Evolutionary conservation across 352 stramenopile species (phyloP).

Genomic region (Phytophthora aleatoria): DNA sequence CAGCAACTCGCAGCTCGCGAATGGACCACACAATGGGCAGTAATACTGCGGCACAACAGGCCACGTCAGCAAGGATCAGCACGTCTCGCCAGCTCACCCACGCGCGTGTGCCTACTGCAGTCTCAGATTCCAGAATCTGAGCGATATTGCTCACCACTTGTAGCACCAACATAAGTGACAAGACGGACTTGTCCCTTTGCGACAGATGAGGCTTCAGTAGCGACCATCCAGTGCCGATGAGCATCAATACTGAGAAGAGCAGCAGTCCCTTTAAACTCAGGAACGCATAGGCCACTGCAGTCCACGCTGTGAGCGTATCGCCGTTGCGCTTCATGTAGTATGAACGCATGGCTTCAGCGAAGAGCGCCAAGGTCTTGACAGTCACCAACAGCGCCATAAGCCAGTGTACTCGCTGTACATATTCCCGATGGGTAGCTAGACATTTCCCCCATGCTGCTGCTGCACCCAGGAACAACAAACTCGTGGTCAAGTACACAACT

Average conservation of each 20-base stretch:
- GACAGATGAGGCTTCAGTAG: slow-evolving; percentile 97
- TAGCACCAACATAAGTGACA: slow-evolving; percentile 93
- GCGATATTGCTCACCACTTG: slow-evolving; percentile 96
- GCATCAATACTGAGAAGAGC: slow-evolving; percentile 97
- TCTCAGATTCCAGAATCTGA: slow-evolving; percentile 88
- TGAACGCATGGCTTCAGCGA: slow-evolving; percentile 95
- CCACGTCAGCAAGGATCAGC: slow-evolving; percentile 95
- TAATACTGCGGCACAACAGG: slow-evolving; percentile 96
- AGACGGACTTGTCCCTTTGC: slow-evolving; percentile 93
- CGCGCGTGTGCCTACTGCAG: slow-evolving; percentile 68
- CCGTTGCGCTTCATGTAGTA: slow-evolving; percentile 96
- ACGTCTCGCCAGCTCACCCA: slow-evolving; percentile 87
- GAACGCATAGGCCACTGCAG: slow-evolving; percentile 95
- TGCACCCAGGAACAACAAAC: slow-evolving; percentile 66
- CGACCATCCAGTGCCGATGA: slow-evolving; percentile 97
- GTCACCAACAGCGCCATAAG: slow-evolving; percentile 94
- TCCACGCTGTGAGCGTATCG: slow-evolving; percentile 92
- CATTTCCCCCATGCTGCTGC: slow-evolving; percentile 69
- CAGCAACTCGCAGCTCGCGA: slow-evolving; percentile 73
- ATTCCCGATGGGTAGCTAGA: slow-evolving; percentile 51
- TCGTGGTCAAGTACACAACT: slow-evolving; percentile 83
- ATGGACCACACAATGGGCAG: slow-evolving; percentile 98
- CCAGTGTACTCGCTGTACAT: slow-evolving; percentile 92
- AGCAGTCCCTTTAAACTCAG: slow-evolving; percentile 95
- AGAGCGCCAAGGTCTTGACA: slow-evolving; percentile 93